phyloP scores from a whole-genome alignment of 768 basidiomycete genomes.

The Tricholoma flavovirens region DNA sequence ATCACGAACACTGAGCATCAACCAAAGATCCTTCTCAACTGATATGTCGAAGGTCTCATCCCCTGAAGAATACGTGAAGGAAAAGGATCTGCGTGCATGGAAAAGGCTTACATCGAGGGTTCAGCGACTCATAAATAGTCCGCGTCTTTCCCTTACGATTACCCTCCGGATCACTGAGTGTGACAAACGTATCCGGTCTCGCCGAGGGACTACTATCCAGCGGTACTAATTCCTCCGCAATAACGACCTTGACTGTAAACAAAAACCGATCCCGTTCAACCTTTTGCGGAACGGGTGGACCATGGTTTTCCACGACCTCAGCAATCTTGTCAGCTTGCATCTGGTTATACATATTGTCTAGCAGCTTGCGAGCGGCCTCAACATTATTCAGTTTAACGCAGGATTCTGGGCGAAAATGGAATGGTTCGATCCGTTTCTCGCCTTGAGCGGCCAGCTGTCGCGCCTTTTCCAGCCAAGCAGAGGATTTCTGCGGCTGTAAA shows the following conservation, averaged over 20 bases:
- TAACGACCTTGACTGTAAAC: slow-evolving; percentile 90
- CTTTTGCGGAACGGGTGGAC: slow-evolving; percentile 72
- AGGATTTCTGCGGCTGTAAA: slow-evolving; percentile 78
- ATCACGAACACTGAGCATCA: slow-evolving; percentile 93
- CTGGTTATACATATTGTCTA: slow-evolving; percentile 92
- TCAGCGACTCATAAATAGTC: slow-evolving; percentile 86
- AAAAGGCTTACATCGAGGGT: slow-evolving; percentile 74
- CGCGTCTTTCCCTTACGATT: slow-evolving; percentile 89
- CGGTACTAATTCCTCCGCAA: slow-evolving; percentile 84
- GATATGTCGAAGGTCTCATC: slow-evolving; percentile 96
- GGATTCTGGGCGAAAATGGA: slow-evolving; percentile 89
- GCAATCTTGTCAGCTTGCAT: slow-evolving; percentile 86
- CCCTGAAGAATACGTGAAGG: slow-evolving; percentile 48
- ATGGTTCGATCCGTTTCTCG: slow-evolving; percentile 92
- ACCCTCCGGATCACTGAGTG: slow-evolving; percentile 89
- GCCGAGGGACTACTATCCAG: slow-evolving; percentile 71
- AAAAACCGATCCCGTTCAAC: slow-evolving; percentile 63
- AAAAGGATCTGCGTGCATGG: neutral
- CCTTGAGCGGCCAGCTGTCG: slow-evolving; percentile 66
- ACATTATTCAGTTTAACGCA: slow-evolving; percentile 98
- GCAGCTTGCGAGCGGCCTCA: slow-evolving; percentile 80
- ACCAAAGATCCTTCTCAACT: slow-evolving; percentile 90
- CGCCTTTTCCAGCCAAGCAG: slow-evolving; percentile 85
- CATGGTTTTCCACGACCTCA: slow-evolving; percentile 48
- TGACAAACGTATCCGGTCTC: slow-evolving; percentile 89